phyloP scores from a whole-genome alignment of 257 asterid genomes.

The Nicotiana attenuata region DNA sequence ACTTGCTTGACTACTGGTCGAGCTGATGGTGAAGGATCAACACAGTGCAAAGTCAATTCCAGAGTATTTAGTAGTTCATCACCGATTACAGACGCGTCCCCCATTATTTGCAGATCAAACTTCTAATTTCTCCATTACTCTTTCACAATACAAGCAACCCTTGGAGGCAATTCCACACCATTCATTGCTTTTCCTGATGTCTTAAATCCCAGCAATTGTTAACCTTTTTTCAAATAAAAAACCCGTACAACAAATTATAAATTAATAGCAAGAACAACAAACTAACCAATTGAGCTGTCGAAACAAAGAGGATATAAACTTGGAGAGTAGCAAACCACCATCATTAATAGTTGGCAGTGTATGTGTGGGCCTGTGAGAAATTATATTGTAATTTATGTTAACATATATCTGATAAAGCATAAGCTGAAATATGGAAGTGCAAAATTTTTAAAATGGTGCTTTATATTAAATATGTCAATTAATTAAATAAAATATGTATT shows the following conservation, averaged over 20 bases:
- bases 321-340: too few relatives aligned
- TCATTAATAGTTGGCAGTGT: not conserved
- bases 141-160: conserved; percentile 94
- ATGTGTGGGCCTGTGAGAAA: not conserved
- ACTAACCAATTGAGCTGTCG: too few relatives aligned
- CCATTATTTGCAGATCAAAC: conserved; percentile 84
- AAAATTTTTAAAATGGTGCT: too few relatives aligned
- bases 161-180: conserved; percentile 72
- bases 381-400: not conserved
- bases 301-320: too few relatives aligned
- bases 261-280: too few relatives aligned
- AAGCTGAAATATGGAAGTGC: too few relatives aligned
- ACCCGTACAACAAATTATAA: too few relatives aligned
- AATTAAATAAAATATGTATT: too few relatives aligned
- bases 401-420: too few relatives aligned
- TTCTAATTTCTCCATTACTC: conserved; percentile 97
- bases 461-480: too few relatives aligned
- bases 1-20: conserved; percentile 71
- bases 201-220: too few relatives aligned
- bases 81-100: conserved; percentile 75
- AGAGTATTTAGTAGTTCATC: conserved; percentile 76
- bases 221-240: too few relatives aligned
- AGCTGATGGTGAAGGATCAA: conserved; percentile 75
- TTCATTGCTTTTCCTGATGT: conserved; percentile 62
- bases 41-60: conserved; percentile 88